A percentile compares a stretch with the other conserved stretches of the same genome.
Evolutionary conservation across 2,329 filamentous ascomycete species (phyloP).

Genomic region (Cyclaneusma minus): DNA sequence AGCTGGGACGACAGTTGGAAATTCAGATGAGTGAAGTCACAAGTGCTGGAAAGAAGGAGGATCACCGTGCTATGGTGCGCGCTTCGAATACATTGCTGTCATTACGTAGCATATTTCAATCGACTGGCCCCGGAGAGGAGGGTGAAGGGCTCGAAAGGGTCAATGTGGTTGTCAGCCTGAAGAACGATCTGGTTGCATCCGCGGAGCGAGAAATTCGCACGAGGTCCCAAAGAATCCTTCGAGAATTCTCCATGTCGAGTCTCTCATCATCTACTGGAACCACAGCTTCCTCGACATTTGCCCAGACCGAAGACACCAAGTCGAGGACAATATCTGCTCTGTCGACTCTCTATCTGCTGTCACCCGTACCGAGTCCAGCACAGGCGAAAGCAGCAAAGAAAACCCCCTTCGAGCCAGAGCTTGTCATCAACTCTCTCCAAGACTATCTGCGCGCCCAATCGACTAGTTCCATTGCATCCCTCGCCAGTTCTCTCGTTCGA

Average conservation of each 20-base stretch:
- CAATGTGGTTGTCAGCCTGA: slow-evolving; percentile 54
- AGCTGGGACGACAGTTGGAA: slow-evolving; percentile 73
- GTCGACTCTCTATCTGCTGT: slow-evolving; percentile 66
- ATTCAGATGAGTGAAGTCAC: slow-evolving; percentile 61
- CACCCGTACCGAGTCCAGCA: slow-evolving; percentile 48
- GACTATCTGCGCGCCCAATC: slow-evolving; percentile 69
- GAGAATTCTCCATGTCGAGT: slow-evolving; percentile 65
- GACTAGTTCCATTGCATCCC: slow-evolving; percentile 59
- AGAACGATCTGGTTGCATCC: slow-evolving; percentile 52
- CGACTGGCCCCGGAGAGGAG: slow-evolving; percentile 54
- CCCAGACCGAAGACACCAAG: slow-evolving; percentile 59
- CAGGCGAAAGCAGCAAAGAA: slow-evolving; percentile 34
- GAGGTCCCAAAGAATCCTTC: slow-evolving; percentile 61
- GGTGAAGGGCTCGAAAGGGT: slow-evolving; percentile 63
- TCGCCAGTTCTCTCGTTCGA: slow-evolving; percentile 63
- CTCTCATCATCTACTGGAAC: slow-evolving; percentile 25
- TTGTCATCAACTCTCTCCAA: slow-evolving; percentile 65
- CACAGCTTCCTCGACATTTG: slow-evolving; percentile 36
- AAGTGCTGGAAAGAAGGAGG: slow-evolving; percentile 38
- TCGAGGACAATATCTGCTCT: slow-evolving; percentile 59
- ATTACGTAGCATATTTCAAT: slow-evolving; percentile 56
- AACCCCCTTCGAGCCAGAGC: slow-evolving; percentile 42
- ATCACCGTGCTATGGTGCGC: slow-evolving; percentile 65
- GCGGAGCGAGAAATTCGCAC: slow-evolving; percentile 60
- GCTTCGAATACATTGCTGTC: slow-evolving; percentile 68